Evolutionary conservation across 139 green algal genomes (phyloP).

Genomic region (Raphidocelis subcapitata): DNA sequence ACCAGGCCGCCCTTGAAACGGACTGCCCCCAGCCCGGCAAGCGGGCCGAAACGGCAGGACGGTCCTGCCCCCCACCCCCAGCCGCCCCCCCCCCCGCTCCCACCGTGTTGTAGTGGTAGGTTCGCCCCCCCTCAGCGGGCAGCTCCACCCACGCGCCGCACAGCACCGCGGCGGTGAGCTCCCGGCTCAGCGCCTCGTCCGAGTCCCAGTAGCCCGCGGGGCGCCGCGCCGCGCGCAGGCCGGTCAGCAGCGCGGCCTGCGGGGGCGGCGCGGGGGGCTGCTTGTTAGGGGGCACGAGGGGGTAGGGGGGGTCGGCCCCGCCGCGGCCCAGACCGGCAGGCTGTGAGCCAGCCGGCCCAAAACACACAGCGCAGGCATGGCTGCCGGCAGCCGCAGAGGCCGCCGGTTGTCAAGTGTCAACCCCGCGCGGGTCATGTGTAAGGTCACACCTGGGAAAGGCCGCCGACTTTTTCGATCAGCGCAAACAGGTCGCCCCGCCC

Average conservation of each 20-base stretch:
- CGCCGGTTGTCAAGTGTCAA: neutral
- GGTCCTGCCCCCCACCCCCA: too few relatives aligned
- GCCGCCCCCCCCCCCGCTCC: too few relatives aligned
- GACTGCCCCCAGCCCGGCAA: too few relatives aligned
- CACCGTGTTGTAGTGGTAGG: too few relatives aligned
- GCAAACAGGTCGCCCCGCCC: neutral
- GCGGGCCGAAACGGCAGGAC: too few relatives aligned
- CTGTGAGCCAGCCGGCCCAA: neutral
- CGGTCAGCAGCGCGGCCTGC: conserved; percentile 14
- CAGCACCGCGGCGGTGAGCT: neutral
- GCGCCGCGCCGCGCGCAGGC: neutral
- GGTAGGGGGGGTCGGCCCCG: neutral
- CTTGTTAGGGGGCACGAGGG: too few relatives aligned
- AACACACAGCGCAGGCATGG: neutral
- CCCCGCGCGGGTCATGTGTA: neutral
- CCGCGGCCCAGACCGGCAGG: neutral
- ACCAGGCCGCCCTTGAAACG: too few relatives aligned
- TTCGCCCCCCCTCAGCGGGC: too few relatives aligned
- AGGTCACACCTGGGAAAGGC: conserved; percentile 9
- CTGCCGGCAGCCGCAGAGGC: neutral
- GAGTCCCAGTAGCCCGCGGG: conserved; percentile 17
- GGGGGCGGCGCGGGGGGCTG: too few relatives aligned
- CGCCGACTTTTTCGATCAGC: neutral
- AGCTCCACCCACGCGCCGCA: neutral
- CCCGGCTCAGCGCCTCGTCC: neutral